These are phyloP conservation scores for Suillus brevipes DNA, from an alignment of 768 basidiomycete species.

Conservation along the genomic window DNA sequence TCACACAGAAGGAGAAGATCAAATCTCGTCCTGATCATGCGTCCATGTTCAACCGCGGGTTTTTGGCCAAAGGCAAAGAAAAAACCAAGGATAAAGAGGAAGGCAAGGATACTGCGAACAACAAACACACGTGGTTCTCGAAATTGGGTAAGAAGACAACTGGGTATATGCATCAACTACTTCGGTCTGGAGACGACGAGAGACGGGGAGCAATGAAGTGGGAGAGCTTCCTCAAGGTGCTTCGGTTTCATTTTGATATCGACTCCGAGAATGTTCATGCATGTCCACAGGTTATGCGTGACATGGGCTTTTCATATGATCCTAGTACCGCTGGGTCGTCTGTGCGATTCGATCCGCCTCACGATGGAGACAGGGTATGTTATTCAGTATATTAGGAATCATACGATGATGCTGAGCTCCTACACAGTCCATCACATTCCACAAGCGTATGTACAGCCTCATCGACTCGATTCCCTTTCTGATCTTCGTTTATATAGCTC, in stretches of 20 bases:
- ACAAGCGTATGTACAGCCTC: conserved; percentile 56
- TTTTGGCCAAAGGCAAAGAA: conserved; percentile 51
- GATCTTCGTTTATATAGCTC: conserved; percentile 45
- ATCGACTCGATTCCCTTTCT: neutral
- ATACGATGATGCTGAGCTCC: conserved; percentile 7
- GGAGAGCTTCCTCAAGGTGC: conserved; percentile 75
- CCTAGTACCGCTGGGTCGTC: conserved; percentile 80
- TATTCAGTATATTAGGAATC: neutral
- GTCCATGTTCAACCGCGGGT: conserved; percentile 46
- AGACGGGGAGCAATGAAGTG: conserved; percentile 71
- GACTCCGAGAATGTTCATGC: conserved; percentile 4
- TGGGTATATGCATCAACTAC: conserved; percentile 62
- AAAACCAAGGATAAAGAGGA: conserved; percentile 36
- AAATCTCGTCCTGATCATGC: conserved; percentile 68
- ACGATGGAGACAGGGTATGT: conserved; percentile 46
- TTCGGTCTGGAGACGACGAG: conserved; percentile 56
- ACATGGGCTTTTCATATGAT: conserved; percentile 75
- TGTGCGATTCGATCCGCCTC: conserved; percentile 79
- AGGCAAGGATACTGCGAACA: conserved; percentile 22
- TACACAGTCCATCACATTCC: conserved; percentile 67
- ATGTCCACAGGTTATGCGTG: conserved; percentile 61
- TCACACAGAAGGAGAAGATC: conserved; percentile 59
- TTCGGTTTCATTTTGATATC: neutral
- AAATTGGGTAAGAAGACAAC: conserved; percentile 60
- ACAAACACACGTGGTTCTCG: conserved; percentile 56